Conservation (phyloP, 108 stramenopile species). For the Chaetoceros tenuissimus region DNA sequence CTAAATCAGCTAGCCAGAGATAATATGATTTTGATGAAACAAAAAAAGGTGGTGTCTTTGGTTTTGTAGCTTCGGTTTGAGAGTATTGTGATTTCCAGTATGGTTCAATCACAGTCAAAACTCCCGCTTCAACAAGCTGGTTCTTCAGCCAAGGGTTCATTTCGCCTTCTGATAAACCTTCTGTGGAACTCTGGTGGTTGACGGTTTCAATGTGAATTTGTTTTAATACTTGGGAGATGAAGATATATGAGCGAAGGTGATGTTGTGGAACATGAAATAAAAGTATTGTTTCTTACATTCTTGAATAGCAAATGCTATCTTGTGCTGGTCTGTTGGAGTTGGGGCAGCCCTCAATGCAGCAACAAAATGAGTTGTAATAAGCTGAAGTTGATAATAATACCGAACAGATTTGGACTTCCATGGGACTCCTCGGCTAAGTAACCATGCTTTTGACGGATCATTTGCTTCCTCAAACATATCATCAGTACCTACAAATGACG, state of each 20-base stretch:
- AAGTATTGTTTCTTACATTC: constrained; percentile 12
- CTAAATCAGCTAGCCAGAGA: constrained; percentile 65
- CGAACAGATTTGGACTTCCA: constrained; percentile 53
- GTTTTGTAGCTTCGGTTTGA: constrained; percentile 31
- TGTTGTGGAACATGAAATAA: background rate
- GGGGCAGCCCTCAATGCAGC: constrained; percentile 55
- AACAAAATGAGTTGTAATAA: constrained; percentile 70
- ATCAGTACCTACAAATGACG: constrained; percentile 42
- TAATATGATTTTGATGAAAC: constrained; percentile 42
- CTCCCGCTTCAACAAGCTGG: constrained; percentile 51
- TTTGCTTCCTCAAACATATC: constrained; percentile 7
- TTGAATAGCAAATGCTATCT: constrained; percentile 77
- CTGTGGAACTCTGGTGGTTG: background rate
- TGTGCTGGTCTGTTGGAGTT: constrained; percentile 66
- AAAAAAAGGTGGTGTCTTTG: constrained; percentile 65
- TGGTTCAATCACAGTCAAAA: constrained; percentile 67
- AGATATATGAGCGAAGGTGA: background rate
- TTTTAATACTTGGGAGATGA: background rate
- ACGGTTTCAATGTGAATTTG: background rate
- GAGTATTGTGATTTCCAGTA: constrained; percentile 69
- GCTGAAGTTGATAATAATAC: constrained; percentile 48
- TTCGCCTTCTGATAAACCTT: background rate
- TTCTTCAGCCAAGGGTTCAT: constrained; percentile 64
- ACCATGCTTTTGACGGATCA: constrained; percentile 12
- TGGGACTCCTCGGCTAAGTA: constrained; percentile 62